Conservation (phyloP, 2,329 filamentous ascomycete genomes). For the Lasiodiplodia theobromae region DNA sequence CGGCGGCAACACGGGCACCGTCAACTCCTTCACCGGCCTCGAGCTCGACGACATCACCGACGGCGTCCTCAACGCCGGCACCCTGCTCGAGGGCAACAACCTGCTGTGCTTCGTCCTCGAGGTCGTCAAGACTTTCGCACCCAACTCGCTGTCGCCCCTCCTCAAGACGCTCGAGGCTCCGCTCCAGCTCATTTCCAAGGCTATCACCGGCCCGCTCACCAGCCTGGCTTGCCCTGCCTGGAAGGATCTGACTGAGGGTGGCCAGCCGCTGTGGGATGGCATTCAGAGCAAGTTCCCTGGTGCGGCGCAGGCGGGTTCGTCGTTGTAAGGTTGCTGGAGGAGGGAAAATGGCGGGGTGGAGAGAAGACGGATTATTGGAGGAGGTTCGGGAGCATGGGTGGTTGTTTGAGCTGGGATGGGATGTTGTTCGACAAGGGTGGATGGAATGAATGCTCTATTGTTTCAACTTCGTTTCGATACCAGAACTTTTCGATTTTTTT, state of each 20-base stretch:
- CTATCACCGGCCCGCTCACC: slow-evolving; percentile 35
- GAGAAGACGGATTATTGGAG: no score
- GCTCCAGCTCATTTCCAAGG: slow-evolving; percentile 35
- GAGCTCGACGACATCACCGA: slow-evolving; percentile 53
- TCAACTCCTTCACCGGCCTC: slow-evolving; percentile 60
- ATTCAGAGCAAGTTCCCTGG: slow-evolving; percentile 22
- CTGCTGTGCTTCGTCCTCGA: slow-evolving; percentile 48
- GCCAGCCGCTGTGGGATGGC: slow-evolving; percentile 26
- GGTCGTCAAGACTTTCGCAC: slow-evolving; percentile 43
- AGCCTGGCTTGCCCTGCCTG: slow-evolving; percentile 39
- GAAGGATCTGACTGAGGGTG: slow-evolving; percentile 34
- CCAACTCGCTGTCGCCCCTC: slow-evolving; percentile 43
- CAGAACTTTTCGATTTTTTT: no score
- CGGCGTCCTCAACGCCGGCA: slow-evolving; percentile 45
- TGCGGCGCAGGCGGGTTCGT: slow-evolving; percentile 14
- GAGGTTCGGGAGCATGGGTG: no score
- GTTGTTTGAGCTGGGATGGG: no score
- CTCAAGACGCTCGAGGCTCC: slow-evolving; percentile 38
- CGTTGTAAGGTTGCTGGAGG: slow-evolving; percentile 1
- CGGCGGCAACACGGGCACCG: slow-evolving; percentile 60
- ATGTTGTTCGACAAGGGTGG: no score
- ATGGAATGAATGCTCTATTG: no score
- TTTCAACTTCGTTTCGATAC: no score
- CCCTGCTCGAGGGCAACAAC: slow-evolving; percentile 50
- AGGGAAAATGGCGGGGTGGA: no score